Conservation (phyloP, 192 early-diverging fungal genomes). For the Coemansia pectinata region DNA sequence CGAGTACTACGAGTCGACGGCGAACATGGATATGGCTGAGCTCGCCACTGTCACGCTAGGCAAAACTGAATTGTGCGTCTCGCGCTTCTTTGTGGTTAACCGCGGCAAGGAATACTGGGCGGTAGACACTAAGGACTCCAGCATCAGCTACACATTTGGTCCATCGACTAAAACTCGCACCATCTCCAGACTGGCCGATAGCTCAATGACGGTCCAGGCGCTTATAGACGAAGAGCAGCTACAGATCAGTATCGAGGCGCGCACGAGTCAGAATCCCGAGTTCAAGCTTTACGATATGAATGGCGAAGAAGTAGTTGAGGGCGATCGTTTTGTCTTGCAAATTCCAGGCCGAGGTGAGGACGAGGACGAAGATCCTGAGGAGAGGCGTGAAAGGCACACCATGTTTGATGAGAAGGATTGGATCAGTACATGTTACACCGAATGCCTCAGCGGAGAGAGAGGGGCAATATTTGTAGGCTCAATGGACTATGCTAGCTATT, state of each 20-base stretch:
- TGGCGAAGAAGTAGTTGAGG: background rate
- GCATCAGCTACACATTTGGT: background rate
- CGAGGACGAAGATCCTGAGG: background rate
- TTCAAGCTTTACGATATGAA: background rate
- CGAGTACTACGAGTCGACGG: background rate
- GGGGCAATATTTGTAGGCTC: background rate
- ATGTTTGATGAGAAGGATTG: background rate
- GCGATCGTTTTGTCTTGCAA: background rate
- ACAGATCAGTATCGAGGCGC: background rate
- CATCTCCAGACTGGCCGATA: background rate
- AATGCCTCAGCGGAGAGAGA: no score
- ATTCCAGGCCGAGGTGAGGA: background rate
- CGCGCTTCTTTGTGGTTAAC: background rate
- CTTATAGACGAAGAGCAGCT: background rate
- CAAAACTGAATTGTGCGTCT: background rate
- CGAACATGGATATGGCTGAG: background rate
- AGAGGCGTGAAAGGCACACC: background rate
- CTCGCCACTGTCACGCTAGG: background rate
- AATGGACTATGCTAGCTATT: background rate
- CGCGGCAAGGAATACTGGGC: slow-evolving; percentile 1
- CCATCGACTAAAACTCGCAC: background rate
- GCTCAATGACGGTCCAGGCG: background rate
- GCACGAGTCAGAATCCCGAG: background rate
- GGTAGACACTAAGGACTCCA: background rate
- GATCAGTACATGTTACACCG: background rate